Conservation (phyloP, 2,329 filamentous ascomycete species). For the Beauveria rudraprayagi region DNA sequence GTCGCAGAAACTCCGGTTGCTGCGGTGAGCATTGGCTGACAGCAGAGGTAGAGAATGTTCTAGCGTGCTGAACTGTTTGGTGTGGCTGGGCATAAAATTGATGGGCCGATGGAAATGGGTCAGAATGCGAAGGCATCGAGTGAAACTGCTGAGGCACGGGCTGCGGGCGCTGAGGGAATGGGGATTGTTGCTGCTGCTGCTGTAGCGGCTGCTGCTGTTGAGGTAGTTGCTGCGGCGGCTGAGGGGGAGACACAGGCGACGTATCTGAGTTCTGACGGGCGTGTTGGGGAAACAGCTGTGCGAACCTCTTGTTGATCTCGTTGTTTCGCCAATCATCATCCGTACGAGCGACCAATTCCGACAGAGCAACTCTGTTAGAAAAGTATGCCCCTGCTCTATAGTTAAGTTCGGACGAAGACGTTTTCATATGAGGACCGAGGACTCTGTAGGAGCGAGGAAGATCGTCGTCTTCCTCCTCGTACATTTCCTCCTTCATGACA, state of each 20-base stretch:
- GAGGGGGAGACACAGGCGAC: not conserved
- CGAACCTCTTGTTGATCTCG: constrained; percentile 40
- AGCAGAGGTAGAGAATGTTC: not conserved
- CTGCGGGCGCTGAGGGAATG: not conserved
- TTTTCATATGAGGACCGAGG: constrained; percentile 55
- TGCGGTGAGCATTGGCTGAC: not conserved
- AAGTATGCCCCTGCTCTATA: constrained; percentile 46
- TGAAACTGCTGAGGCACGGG: constrained; percentile 9
- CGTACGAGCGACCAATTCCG: constrained; percentile 28
- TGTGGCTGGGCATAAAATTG: not conserved
- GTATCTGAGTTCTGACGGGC: not conserved
- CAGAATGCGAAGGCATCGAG: not conserved
- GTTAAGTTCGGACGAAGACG: constrained; percentile 52
- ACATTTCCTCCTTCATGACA: constrained; percentile 88
- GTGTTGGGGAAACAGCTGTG: constrained; percentile 36
- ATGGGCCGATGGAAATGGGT: not conserved
- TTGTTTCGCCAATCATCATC: constrained; percentile 34
- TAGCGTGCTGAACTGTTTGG: not conserved
- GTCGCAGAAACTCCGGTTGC: not conserved
- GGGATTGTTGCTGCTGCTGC: not conserved
- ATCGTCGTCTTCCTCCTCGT: constrained; percentile 88
- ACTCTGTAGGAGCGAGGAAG: constrained; percentile 58
- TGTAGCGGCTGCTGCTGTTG: not conserved
- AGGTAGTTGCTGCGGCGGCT: not conserved
- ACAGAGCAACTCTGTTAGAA: constrained; percentile 35